Percentiles rank a stretch among this genome's conserved stretches.
Conservation (phyloP, 2,329 filamentous ascomycete species). For the Penicillium sp. region DNA sequence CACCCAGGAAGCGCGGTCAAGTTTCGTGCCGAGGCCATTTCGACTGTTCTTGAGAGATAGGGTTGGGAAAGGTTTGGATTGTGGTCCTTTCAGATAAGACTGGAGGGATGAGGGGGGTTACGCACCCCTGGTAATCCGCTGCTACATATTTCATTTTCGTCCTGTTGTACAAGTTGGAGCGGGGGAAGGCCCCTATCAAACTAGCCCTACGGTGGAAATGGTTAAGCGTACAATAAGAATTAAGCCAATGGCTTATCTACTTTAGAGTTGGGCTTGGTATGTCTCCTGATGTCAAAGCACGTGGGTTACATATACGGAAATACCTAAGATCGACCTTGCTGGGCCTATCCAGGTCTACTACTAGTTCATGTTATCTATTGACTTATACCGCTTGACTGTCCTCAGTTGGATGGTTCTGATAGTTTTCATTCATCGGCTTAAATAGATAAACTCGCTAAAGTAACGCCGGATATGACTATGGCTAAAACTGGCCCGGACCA, state of each 20-base stretch:
- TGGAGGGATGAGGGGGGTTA: too few relatives aligned
- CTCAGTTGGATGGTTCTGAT: not conserved
- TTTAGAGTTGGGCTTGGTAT: not conserved
- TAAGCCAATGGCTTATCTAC: slow-evolving; percentile 1
- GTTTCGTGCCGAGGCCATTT: not conserved
- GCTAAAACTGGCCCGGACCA: not conserved
- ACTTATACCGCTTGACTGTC: not conserved
- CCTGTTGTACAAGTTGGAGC: not conserved
- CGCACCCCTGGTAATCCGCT: not conserved
- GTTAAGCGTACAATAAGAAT: not conserved
- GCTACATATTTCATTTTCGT: not conserved
- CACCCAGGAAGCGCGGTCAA: not conserved
- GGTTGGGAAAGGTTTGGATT: not conserved
- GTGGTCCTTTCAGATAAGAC: not conserved
- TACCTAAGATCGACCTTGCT: not conserved
- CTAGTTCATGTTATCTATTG: not conserved
- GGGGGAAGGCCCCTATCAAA: not conserved
- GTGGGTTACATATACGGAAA: not conserved
- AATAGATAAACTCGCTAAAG: not conserved
- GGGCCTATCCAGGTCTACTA: too few relatives aligned
- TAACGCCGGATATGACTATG: slow-evolving; percentile 2
- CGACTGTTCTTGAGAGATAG: not conserved
- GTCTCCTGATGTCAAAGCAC: not conserved
- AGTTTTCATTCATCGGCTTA: not conserved
- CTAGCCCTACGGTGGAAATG: not conserved